Evolutionary conservation across 2,329 filamentous ascomycete genomes (phyloP), one percentile per base, ranked within the genome.

Genomic region (Cordyceps farinosa): DNA sequence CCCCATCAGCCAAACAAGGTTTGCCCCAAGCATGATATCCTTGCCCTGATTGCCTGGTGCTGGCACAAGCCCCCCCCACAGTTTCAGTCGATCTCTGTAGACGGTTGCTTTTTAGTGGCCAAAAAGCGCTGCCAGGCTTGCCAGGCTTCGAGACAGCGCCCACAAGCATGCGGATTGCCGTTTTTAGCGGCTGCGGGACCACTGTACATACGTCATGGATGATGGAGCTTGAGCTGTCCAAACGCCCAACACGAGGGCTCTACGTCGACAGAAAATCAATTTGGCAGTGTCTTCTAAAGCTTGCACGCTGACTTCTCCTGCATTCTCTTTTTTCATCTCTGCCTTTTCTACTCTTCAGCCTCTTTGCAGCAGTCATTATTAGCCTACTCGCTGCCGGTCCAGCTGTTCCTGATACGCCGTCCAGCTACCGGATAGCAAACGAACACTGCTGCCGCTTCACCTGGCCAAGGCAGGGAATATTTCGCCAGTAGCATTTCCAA

Each of bases 171-270:
- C 47, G 40, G 30, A 48, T 61, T 38, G 50, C 51, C 59, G 51
- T 54, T 61, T 53, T 54, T 55, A 61, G 51, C 42, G 40, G 51
- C 42, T 45, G 15, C 3, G 22, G 58, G 42, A 40, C 59, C 59
- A 61, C 59, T 55, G 59, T 48, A 38, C 30, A 53, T 61, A 61
- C 59, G 59, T 61, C 59, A 61, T 61, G 40, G 59, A 61, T 61
- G 47, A 61, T 55, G 59, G 42, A 61, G 40, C 48, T 45, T 44
- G 27, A 53, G 30, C 48, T 53, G 47, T 44, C 38, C n/a, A 22
- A 61, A 22, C 22, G 58, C 58, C 47, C 45, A 36, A 9, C 42
- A 3, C 42, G 44, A 11, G 22, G 5, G 52, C 32, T 42, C n/a
- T 36, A 34, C 22, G 17, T n/a, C 40, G 44, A 32, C 40, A 58